phyloP scores from a whole-genome alignment of 176 grass and related monocot species.

The Rhynchospora pubera region DNA sequence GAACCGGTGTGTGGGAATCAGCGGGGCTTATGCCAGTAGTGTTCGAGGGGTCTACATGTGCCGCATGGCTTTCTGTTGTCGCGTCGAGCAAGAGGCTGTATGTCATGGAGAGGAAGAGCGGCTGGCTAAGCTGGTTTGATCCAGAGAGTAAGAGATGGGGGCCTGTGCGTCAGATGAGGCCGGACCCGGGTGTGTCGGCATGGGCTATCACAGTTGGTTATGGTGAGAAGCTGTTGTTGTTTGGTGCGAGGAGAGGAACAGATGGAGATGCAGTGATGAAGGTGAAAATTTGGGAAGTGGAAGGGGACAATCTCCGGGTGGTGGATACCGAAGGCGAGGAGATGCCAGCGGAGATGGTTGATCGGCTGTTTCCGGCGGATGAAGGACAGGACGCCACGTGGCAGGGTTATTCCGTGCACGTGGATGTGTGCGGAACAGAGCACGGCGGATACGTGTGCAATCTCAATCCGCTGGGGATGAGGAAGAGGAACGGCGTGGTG shows the following conservation, averaged over 20 bases:
- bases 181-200: neutral
- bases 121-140: slow-evolving; percentile 30
- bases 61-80: neutral
- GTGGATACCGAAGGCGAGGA: neutral
- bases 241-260: neutral
- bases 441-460: slow-evolving; percentile 31
- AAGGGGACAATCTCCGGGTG: slow-evolving; percentile 18
- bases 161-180: neutral
- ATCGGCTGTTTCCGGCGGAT: neutral
- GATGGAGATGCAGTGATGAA: neutral
- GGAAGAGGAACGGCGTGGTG: slow-evolving; percentile 17
- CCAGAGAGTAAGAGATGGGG: slow-evolving; percentile 27
- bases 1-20: neutral
- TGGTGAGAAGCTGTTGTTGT: slow-evolving; percentile 1
- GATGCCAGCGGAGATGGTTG: slow-evolving; percentile 34
- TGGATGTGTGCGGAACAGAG: slow-evolving; percentile 14
- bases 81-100: slow-evolving; percentile 16
- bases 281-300: slow-evolving; percentile 26
- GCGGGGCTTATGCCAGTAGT: slow-evolving; percentile 27
- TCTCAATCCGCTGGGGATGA: too few species aligned
- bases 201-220: neutral
- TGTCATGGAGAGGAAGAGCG: slow-evolving; percentile 24
- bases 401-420: neutral
- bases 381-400: neutral
- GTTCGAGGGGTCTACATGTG: slow-evolving; percentile 17